phyloP scores from a whole-genome alignment of 2,329 filamentous ascomycete species.

The Aaosphaeria pasadenensis region DNA sequence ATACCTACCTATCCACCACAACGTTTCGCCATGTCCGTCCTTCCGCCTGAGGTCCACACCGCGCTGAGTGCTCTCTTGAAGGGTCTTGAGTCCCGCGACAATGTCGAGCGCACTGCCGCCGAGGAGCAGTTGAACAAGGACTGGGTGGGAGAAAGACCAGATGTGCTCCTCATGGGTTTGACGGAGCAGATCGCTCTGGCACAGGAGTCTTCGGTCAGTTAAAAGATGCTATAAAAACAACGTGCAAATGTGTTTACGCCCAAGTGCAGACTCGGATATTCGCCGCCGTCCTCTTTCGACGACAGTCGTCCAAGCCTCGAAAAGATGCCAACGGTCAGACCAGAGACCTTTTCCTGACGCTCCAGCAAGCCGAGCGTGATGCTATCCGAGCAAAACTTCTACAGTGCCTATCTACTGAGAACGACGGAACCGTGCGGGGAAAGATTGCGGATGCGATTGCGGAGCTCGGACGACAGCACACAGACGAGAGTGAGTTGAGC shows the following conservation, averaged over 20 bases:
- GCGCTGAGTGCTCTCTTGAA: slow-evolving; percentile 84
- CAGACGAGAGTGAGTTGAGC: slow-evolving; percentile 71
- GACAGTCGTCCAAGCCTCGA: slow-evolving; percentile 84
- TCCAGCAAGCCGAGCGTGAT: slow-evolving; percentile 69
- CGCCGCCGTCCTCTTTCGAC: slow-evolving; percentile 87
- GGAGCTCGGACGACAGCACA: slow-evolving; percentile 91
- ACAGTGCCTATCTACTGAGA: slow-evolving; percentile 70
- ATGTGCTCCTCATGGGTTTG: slow-evolving; percentile 88
- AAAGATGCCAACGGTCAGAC: slow-evolving; percentile 70
- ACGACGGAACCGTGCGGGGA: slow-evolving; percentile 73
- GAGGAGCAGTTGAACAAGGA: slow-evolving; percentile 88
- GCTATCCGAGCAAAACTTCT: slow-evolving; percentile 83
- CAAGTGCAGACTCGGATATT: slow-evolving; percentile 75
- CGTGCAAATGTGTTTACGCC: too few species aligned
- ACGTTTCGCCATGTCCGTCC: slow-evolving; percentile 68
- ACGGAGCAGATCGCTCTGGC: slow-evolving; percentile 85
- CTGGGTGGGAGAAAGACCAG: slow-evolving; percentile 80
- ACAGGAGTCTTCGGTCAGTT: slow-evolving; percentile 67
- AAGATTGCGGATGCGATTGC: slow-evolving; percentile 98
- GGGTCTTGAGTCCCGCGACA: slow-evolving; percentile 87
- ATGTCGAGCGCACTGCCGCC: slow-evolving; percentile 76
- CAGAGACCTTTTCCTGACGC: slow-evolving; percentile 80
- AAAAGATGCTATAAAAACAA: too few species aligned
- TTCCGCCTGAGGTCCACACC: slow-evolving; percentile 78
- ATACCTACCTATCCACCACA: slow-evolving; percentile 1